These are phyloP conservation scores for Colletotrichum sp. DNA, from an alignment of 2,329 filamentous ascomycete species.

Conservation along the genomic window DNA sequence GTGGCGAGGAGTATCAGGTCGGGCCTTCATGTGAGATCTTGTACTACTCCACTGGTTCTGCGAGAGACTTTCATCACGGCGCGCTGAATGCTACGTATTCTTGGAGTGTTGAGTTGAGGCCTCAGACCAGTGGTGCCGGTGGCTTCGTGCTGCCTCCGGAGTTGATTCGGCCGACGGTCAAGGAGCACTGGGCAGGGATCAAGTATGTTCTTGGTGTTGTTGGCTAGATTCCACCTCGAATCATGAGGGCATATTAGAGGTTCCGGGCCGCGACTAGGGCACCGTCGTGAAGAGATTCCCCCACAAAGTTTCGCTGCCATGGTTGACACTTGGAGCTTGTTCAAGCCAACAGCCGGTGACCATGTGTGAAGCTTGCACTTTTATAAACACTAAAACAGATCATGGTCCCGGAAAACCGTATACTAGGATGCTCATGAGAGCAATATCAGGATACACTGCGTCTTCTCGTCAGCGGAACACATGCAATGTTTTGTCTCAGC, in stretches of 20 bases:
- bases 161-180: constrained; percentile 23
- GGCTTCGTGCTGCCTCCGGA: constrained; percentile 25
- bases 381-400: background rate
- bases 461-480: background rate
- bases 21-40: constrained; percentile 25
- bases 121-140: constrained; percentile 7
- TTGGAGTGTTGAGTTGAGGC: constrained; percentile 27
- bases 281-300: background rate
- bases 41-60: constrained; percentile 25
- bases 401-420: background rate
- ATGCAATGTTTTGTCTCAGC: background rate
- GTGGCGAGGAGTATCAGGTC: constrained; percentile 22
- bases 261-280: background rate
- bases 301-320: background rate
- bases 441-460: background rate
- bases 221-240: background rate
- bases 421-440: background rate
- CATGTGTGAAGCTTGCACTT: background rate
- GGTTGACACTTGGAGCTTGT: background rate
- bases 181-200: constrained; percentile 26
- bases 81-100: constrained; percentile 24
- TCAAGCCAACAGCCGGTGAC: background rate
- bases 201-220: constrained; percentile 11
- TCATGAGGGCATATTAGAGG: background rate
- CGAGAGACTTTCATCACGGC: constrained; percentile 24